Conservation (phyloP, 345 rosid species). For the Arabis hirsuta region DNA sequence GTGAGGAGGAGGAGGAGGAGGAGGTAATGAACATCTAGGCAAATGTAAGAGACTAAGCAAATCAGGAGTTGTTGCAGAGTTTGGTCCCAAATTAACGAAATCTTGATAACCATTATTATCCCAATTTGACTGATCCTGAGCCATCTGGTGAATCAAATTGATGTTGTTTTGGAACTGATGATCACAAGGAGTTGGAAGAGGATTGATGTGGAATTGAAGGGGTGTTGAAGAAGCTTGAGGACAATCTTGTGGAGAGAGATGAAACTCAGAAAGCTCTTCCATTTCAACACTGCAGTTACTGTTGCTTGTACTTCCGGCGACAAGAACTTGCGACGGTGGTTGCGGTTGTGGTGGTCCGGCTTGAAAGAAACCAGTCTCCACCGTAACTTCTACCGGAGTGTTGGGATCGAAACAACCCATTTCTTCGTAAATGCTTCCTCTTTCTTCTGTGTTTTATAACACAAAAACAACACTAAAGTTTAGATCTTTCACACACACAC, state of each 20-base stretch:
- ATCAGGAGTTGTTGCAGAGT: slow-evolving; percentile 55
- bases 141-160: slow-evolving; percentile 46
- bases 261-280: slow-evolving; percentile 50
- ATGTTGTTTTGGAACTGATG: slow-evolving; percentile 35
- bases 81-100: slow-evolving; percentile 34
- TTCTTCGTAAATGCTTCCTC: slow-evolving; percentile 53
- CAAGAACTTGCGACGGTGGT: slow-evolving; percentile 29
- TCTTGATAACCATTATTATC: slow-evolving; percentile 43
- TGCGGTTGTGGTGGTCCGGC: slow-evolving; percentile 26
- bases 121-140: slow-evolving; percentile 49
- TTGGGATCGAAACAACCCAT: slow-evolving; percentile 57
- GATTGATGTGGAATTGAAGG: slow-evolving; percentile 40
- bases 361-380: slow-evolving; percentile 39
- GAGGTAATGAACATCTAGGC: slow-evolving; percentile 52
- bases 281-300: slow-evolving; percentile 43
- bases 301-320: slow-evolving; percentile 46
- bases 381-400: slow-evolving; percentile 43
- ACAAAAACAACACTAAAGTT: not conserved
- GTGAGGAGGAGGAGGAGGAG: slow-evolving; percentile 34
- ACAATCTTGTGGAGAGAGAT: slow-evolving; percentile 43
- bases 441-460: slow-evolving; percentile 12
- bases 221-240: slow-evolving; percentile 40
- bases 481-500: not conserved
- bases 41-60: slow-evolving; percentile 69
- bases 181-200: slow-evolving; percentile 26